Evolutionary conservation across 306 rosid genomes (phyloP), one percentile per base, ranked within the genome.

Genomic region (Argentina anserina): DNA sequence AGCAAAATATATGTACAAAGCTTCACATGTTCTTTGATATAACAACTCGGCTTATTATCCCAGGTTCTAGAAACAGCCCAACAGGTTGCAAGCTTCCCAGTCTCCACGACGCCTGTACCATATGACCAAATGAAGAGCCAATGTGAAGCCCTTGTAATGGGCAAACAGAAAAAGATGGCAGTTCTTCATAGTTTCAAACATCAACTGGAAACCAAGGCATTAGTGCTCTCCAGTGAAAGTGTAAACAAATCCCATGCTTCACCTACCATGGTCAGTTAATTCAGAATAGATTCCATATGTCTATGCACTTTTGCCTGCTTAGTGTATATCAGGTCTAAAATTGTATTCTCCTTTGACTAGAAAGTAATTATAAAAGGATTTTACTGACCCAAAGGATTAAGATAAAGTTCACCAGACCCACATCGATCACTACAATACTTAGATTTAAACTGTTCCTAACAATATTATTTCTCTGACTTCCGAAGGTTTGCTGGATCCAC

Each of bases 61-160:
- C 79, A 94, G 97, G 99, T 94, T 82, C 82, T 87, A 81, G 97
- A 89, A 82, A 91, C 90, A 8, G 99, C 99, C 28, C 82, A 87
- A 58, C 93, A 91, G 81, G 96, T 94, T 67, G 93, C 97, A 47
- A 88, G 96, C 82, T 79, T 83, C 81, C 93, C 92, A 13, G 70
- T 76, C 75, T 87, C 99, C 70, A 71, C 93, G 36, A 75, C 78
- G 15, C 93, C 96, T 1, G 74, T 91, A 64, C 89, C 97, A 64
- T 94, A 89, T 67, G 96, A 91, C 75, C 90, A 91, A 81, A 88
- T 94, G 96, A 94, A 91, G 87, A 86, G 85, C 80, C 99, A 89
- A 78, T 91, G 99, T 37, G 97, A 91, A 82, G 97, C 97, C 79
- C 97, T 94, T 69, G 95, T 84, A 45, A 82, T 82, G 0, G 96